Percentiles rank a stretch among this genome's conserved stretches.
Evolutionary conservation across 2,329 filamentous ascomycete genomes (phyloP).

Genomic region (Fusarium nodosum): DNA sequence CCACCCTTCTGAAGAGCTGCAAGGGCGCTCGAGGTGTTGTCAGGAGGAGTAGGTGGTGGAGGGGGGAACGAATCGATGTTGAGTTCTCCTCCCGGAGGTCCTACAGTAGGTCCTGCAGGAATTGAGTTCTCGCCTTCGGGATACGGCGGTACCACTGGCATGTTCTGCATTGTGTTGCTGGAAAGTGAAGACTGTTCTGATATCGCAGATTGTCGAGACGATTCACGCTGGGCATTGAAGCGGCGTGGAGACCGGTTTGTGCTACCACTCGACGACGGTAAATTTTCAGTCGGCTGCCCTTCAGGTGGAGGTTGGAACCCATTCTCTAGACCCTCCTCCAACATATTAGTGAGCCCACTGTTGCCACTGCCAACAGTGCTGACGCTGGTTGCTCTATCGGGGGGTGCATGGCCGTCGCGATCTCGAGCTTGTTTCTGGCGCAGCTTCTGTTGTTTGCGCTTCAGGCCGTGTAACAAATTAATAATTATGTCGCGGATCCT

Average conservation of each 20-base stretch:
- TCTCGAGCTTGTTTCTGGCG: conserved; percentile 73
- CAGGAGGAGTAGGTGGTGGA: conserved; percentile 75
- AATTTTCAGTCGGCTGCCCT: conserved; percentile 51
- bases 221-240: conserved; percentile 64
- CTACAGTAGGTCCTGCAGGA: conserved; percentile 58
- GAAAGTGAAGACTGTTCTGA: conserved; percentile 77
- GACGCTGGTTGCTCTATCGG: conserved; percentile 69
- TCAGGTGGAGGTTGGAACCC: conserved; percentile 62
- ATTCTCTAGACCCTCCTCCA: conserved; percentile 71
- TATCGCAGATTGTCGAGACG: conserved; percentile 63
- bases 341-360: conserved; percentile 67
- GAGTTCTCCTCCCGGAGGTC: conserved; percentile 59
- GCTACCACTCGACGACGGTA: conserved; percentile 46
- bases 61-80: conserved; percentile 77
- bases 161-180: conserved; percentile 81
- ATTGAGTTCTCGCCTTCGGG: conserved; percentile 70
- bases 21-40: conserved; percentile 89
- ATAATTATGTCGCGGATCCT: conserved; percentile 99
- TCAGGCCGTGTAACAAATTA: conserved; percentile 93
- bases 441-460: conserved; percentile 95
- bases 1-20: conserved; percentile 92
- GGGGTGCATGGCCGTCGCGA: conserved; percentile 60
- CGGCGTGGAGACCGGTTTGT: conserved; percentile 63
- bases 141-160: conserved; percentile 80
- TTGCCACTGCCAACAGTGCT: conserved; percentile 70